Conservation (phyloP, 306 rosid species). For the Sophora flavescens region DNA sequence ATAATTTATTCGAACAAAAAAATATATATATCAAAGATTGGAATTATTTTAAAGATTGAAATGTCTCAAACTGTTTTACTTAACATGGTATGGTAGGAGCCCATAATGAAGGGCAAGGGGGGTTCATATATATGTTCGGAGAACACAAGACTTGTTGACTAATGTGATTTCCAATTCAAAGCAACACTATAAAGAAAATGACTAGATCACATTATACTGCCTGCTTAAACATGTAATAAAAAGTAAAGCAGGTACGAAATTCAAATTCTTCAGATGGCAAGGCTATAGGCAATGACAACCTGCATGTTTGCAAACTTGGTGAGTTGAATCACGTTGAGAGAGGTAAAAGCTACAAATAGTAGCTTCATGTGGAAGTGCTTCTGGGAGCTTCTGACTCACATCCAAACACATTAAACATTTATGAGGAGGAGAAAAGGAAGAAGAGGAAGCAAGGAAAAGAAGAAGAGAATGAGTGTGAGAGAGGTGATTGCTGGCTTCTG, state of each 20-base stretch:
- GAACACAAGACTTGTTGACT: background rate
- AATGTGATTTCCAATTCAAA: background rate
- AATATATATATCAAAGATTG: too few species aligned
- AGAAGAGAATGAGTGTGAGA: too few species aligned
- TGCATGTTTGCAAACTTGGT: too few species aligned
- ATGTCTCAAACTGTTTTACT: background rate
- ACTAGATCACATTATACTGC: background rate
- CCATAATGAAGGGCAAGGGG: background rate
- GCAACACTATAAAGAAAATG: background rate
- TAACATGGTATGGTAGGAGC: background rate
- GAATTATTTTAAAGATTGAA: background rate
- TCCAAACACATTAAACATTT: too few species aligned
- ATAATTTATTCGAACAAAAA: background rate
- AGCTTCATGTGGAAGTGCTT: too few species aligned
- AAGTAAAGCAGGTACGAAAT: background rate
- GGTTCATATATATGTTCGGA: conserved; percentile 13
- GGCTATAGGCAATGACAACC: too few species aligned
- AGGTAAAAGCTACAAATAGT: too few species aligned
- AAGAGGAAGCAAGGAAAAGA: too few species aligned
- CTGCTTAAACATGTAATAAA: background rate
- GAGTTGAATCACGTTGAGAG: too few species aligned
- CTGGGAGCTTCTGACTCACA: too few species aligned
- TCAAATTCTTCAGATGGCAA: background rate
- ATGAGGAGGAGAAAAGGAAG: too few species aligned
- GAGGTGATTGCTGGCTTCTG: too few species aligned